phyloP scores from a whole-genome alignment of 2,329 filamentous ascomycete species.

The Fusarium phyllophilum region DNA sequence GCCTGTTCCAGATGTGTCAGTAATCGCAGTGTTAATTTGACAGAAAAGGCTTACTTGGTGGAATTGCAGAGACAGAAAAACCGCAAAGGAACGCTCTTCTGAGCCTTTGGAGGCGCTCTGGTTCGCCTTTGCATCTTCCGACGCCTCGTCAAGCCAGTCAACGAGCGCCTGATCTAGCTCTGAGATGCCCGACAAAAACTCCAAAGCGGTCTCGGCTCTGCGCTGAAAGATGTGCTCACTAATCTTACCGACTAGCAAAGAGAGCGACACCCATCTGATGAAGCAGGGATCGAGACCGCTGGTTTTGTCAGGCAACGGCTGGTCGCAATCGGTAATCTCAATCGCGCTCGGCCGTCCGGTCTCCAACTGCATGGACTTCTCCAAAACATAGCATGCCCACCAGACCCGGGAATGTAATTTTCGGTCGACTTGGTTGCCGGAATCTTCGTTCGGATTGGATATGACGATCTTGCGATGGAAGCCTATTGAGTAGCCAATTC shows the following conservation, averaged over 20 bases:
- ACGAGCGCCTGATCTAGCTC: constrained; percentile 30
- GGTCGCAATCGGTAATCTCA: constrained; percentile 32
- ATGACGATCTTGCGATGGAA: constrained; percentile 23
- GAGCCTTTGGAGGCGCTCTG: constrained; percentile 3
- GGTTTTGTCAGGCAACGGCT: constrained; percentile 13
- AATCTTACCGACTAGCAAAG: constrained; percentile 30
- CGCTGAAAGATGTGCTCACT: constrained; percentile 34
- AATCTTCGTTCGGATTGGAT: background rate
- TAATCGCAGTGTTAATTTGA: accelerated
- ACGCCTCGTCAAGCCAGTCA: constrained; percentile 25
- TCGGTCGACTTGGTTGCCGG: constrained; percentile 3
- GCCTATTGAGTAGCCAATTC: constrained; percentile 31
- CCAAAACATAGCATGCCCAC: constrained; percentile 36
- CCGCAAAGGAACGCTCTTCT: constrained; percentile 16
- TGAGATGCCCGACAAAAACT: constrained; percentile 24
- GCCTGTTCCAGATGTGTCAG: background rate
- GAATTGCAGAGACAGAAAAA: constrained; percentile 33
- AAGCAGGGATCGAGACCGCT: constrained; percentile 16
- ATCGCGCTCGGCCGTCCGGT: constrained; percentile 35
- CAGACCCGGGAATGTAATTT: constrained; percentile 29
- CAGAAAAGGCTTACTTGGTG: constrained; percentile 10
- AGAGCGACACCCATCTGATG: constrained; percentile 30
- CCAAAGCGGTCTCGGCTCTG: constrained; percentile 22
- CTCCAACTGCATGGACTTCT: constrained; percentile 38
- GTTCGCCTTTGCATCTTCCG: constrained; percentile 15